Evolutionary conservation across 495 filamentous ascomycete genomes (phyloP), one percentile per base, ranked within the genome.

Genomic region (Chaetomium tenue): DNA sequence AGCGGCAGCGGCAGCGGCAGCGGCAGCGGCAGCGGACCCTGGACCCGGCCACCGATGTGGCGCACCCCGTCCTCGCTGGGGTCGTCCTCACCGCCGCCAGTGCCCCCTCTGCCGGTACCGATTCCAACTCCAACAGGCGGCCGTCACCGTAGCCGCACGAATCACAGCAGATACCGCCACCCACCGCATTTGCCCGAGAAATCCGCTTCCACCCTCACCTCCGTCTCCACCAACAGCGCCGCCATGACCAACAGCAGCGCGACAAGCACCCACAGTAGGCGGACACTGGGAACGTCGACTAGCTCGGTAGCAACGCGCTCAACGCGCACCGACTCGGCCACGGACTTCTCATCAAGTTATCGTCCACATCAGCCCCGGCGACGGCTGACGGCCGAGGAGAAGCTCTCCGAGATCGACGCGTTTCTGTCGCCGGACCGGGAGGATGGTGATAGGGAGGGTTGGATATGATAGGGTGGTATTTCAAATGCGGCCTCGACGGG

Each of bases 301-400:
- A 61, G 30, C 28, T 51, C 48, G n/a, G 28, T 16, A 0, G 20
- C 59, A 5, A 51, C 47, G 15, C 40, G 42, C 26, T 59, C 57
- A 6, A 20, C 61, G 11, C 46, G 47, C 13, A n/a, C 58, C 26
- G 47, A 26, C 18, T 56, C 61, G 15, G 37, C 3, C 51, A 55
- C 60, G 20, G 60, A 46, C 22, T 18, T 37, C 18, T 56, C 28
- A 28, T 12, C 26, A 8, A 18, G 12, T 48, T 22, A 26, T 2
- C 48, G 3, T 25, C 2, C 33, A 2, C 33, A 18, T 15, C 11
- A 33, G 33, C 30, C 46, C 33, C 40, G 23, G 13, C 52, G 61
- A 33, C 22, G 63, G 22, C 26, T 65, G 48, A 65, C 63, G 22
- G 42, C 63, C 11, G 63, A 58, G 56, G 63, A 65, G 56, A 65